Evolutionary conservation across 2,329 filamentous ascomycete genomes (phyloP).

Genomic region (Aspergillus eucalypticola): DNA sequence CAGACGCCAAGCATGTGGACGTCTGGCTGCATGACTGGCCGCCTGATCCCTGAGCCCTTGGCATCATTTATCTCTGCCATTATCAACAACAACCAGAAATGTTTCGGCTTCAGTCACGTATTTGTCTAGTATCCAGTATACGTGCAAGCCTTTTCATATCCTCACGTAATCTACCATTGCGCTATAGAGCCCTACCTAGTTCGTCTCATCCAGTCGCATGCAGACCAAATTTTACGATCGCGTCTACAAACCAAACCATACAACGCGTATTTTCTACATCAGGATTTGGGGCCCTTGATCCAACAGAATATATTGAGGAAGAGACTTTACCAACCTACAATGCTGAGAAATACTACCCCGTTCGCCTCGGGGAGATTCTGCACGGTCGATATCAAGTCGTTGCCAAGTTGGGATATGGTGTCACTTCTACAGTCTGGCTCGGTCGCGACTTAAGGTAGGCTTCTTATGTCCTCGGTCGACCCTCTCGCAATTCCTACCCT

Average conservation of each 20-base stretch:
- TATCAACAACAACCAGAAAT: too few relatives aligned
- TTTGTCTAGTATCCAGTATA: too few relatives aligned
- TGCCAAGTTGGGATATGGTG: conserved; percentile 28
- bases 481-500: too few relatives aligned
- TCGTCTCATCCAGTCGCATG: neutral
- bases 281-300: neutral
- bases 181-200: too few relatives aligned
- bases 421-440: conserved; percentile 2
- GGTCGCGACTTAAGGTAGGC: neutral
- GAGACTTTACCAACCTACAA: conserved; percentile 23
- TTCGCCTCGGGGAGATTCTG: conserved; percentile 23
- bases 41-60: too few relatives aligned
- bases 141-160: too few relatives aligned
- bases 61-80: too few relatives aligned
- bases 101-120: too few relatives aligned
- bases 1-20: too few relatives aligned
- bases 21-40: too few relatives aligned
- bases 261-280: neutral
- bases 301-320: conserved; percentile 16
- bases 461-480: too few relatives aligned
- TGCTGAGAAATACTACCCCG: conserved; percentile 23
- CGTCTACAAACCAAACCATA: neutral
- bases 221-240: neutral
- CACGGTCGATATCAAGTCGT: conserved; percentile 26
- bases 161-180: too few relatives aligned